These are phyloP conservation scores for Angophora floribunda DNA, from an alignment of 345 rosid species.

Conservation along the genomic window DNA sequence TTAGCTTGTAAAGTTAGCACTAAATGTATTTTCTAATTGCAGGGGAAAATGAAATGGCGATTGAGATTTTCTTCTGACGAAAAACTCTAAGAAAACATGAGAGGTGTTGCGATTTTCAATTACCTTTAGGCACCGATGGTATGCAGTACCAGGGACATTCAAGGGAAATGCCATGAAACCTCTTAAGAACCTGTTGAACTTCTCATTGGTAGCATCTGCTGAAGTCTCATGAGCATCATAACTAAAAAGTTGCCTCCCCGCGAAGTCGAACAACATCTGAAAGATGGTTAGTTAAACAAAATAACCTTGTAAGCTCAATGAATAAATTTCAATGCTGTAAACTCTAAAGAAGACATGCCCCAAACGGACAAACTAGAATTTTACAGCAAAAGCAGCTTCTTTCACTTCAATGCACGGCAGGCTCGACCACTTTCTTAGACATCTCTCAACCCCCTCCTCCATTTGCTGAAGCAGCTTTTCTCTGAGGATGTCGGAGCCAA, in stretches of 20 bases:
- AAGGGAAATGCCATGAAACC: constrained; percentile 19
- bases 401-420: constrained; percentile 7
- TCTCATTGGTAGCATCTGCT: not conserved
- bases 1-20: not conserved
- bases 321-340: not conserved
- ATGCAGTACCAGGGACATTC: constrained; percentile 20
- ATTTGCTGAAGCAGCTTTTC: constrained; percentile 1
- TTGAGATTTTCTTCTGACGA: not conserved
- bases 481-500: constrained; percentile 13
- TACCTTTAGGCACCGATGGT: constrained; percentile 17
- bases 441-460: not conserved
- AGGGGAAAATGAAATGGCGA: not conserved
- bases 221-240: constrained; percentile 1
- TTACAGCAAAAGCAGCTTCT: not conserved
- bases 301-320: not conserved
- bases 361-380: not conserved
- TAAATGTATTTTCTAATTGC: not conserved
- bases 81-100: too few species aligned
- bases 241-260: constrained; percentile 1
- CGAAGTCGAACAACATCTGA: constrained; percentile 4
- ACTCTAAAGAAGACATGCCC: not conserved
- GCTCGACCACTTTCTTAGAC: constrained; percentile 5
- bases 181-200: not conserved
- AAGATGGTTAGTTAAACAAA: not conserved
- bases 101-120: not conserved